Evolutionary conservation across 805 yeast species (phyloP).

Genomic region (Spathaspora hagerdaliae): DNA sequence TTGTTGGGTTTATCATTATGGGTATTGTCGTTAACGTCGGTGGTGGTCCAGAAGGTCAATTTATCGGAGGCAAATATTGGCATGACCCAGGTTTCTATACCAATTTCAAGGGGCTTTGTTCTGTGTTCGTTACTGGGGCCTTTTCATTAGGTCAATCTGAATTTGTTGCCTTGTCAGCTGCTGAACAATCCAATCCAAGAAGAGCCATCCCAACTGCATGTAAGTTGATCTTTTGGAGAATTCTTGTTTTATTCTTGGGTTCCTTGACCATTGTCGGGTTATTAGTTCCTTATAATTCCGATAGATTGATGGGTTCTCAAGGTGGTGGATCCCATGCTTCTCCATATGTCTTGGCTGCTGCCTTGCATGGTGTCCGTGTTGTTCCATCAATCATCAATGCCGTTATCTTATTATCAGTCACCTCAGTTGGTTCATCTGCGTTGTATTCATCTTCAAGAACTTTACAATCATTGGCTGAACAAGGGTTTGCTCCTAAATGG

Average conservation of each 20-base stretch:
- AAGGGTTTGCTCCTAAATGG: conserved; percentile 37
- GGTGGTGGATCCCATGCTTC: conserved; percentile 34
- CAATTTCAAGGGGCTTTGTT: conserved; percentile 36
- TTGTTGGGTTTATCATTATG: conserved; percentile 38
- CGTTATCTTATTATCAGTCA: conserved; percentile 37
- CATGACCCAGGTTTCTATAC: conserved; percentile 35
- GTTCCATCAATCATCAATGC: conserved; percentile 41
- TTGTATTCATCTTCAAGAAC: conserved; percentile 41
- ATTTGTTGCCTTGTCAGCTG: conserved; percentile 35
- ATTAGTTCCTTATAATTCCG: conserved; percentile 33
- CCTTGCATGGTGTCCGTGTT: conserved; percentile 32
- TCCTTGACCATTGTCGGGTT: conserved; percentile 36
- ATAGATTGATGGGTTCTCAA: conserved; percentile 29
- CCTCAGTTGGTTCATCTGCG: conserved; percentile 40
- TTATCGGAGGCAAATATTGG: conserved; percentile 41
- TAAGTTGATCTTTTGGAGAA: conserved; percentile 37
- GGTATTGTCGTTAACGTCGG: conserved; percentile 38
- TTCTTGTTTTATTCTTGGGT: conserved; percentile 36
- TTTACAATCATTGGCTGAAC: conserved; percentile 39
- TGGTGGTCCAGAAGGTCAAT: conserved; percentile 29
- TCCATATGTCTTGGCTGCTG: conserved; percentile 42
- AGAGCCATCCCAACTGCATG: conserved; percentile 38
- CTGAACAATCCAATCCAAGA: conserved; percentile 38
- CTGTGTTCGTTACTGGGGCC: conserved; percentile 37
- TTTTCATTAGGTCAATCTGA: conserved; percentile 40